Evolutionary conservation across 2,329 filamentous ascomycete species (phyloP).

Genomic region (Talaromyces sp.): DNA sequence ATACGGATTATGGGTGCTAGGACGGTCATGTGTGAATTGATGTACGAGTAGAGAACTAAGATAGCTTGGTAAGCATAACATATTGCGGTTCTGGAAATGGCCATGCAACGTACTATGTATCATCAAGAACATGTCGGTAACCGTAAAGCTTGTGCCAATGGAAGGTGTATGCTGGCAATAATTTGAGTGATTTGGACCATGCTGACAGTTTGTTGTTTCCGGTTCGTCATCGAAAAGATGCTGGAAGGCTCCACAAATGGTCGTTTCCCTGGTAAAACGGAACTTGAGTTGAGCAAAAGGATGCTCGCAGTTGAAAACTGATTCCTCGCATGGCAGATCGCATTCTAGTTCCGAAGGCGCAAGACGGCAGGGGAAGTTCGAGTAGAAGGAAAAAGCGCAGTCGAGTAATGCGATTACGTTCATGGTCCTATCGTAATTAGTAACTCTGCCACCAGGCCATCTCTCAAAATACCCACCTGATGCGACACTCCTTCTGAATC

Average conservation of each 20-base stretch:
- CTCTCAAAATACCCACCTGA: constrained; percentile 26
- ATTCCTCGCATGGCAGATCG: constrained; percentile 43
- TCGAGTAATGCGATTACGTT: constrained; percentile 42
- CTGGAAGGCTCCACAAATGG: constrained; percentile 39
- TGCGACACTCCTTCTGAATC: constrained; percentile 45
- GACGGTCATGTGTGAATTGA: constrained; percentile 40
- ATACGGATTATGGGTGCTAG: constrained; percentile 29
- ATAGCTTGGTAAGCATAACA: constrained; percentile 1
- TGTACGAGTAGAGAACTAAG: constrained; percentile 40
- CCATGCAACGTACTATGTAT: constrained; percentile 35
- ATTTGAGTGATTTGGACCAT: background rate
- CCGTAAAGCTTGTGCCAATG: constrained; percentile 26
- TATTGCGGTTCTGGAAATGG: background rate
- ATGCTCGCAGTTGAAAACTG: constrained; percentile 39
- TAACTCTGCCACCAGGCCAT: no score
- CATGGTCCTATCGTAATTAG: constrained; percentile 32
- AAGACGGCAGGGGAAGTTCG: constrained; percentile 45
- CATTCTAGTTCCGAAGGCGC: constrained; percentile 40
- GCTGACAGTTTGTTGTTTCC: constrained; percentile 17
- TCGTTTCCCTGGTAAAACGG: constrained; percentile 34
- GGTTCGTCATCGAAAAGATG: constrained; percentile 33
- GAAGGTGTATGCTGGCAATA: background rate
- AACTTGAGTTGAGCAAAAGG: constrained; percentile 43
- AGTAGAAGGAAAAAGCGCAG: constrained; percentile 45
- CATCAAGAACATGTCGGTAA: constrained; percentile 42